These are phyloP conservation scores for Ophiostoma tasmaniense DNA, from an alignment of 2,329 filamentous ascomycete genomes.

Conservation along the genomic window DNA sequence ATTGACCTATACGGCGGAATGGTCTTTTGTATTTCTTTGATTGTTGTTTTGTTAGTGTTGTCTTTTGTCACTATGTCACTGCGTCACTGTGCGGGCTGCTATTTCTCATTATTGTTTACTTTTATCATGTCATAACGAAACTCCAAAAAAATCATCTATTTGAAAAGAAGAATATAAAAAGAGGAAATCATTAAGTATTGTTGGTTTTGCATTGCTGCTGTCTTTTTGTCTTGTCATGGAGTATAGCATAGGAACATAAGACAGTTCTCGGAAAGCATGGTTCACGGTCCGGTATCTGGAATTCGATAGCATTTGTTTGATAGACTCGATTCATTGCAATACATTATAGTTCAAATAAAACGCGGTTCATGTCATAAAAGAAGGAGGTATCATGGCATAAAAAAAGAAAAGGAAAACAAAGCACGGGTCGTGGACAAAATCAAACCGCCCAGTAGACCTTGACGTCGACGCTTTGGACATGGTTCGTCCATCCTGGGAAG, in stretches of 20 bases:
- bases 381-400: too few relatives aligned
- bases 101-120: conserved; percentile 1
- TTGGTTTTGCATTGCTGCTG: background rate
- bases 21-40: conserved; percentile 6
- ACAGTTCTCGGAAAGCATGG: background rate
- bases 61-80: background rate
- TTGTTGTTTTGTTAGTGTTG: background rate
- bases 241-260: background rate
- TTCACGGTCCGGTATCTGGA: background rate
- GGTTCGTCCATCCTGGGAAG: conserved; percentile 47
- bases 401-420: background rate
- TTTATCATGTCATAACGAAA: conserved; percentile 10
- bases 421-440: background rate
- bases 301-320: background rate
- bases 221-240: background rate
- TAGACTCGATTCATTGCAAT: background rate
- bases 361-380: background rate
- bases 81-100: background rate
- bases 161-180: background rate
- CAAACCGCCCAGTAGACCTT: conserved; percentile 51
- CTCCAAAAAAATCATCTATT: conserved; percentile 5
- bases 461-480: conserved; percentile 40
- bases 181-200: background rate
- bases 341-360: background rate
- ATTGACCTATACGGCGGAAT: conserved; percentile 2